Conservation (phyloP, 75 land plant species). For the Picea glauca region DNA sequence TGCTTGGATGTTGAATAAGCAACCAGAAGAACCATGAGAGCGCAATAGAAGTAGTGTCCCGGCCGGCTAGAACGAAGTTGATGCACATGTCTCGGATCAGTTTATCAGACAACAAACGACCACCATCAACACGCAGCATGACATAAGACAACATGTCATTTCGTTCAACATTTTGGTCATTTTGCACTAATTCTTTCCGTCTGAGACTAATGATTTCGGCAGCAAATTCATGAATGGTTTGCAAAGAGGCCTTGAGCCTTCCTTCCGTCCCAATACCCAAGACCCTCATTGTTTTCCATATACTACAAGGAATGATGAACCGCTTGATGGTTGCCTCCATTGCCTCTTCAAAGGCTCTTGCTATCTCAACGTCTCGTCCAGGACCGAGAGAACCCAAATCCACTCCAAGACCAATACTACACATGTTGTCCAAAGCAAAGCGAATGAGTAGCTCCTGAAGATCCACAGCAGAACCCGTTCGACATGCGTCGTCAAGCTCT, state of each 20-base stretch:
- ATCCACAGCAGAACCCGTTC: slow-evolving; percentile 11
- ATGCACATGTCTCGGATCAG: slow-evolving; percentile 35
- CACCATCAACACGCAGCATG: slow-evolving; percentile 13
- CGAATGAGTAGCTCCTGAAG: slow-evolving; percentile 39
- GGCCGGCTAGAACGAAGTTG: slow-evolving; percentile 67
- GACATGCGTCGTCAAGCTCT: neutral
- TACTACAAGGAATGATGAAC: slow-evolving; percentile 15
- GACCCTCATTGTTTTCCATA: slow-evolving; percentile 18
- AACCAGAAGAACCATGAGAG: slow-evolving; percentile 77
- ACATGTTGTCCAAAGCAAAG: slow-evolving; percentile 29
- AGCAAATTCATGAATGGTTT: slow-evolving; percentile 4
- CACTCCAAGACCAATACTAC: slow-evolving; percentile 22
- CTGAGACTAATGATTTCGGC: slow-evolving; percentile 13
- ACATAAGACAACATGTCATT: slow-evolving; percentile 18
- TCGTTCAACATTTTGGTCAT: neutral
- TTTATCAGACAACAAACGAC: slow-evolving; percentile 10
- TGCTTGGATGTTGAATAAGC: slow-evolving; percentile 34
- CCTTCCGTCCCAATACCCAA: slow-evolving; percentile 14
- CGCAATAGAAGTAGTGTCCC: slow-evolving; percentile 64
- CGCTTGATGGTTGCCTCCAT: slow-evolving; percentile 7
- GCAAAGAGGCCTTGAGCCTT: slow-evolving; percentile 1
- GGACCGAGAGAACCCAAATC: slow-evolving; percentile 15
- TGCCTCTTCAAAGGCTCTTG: slow-evolving; percentile 20
- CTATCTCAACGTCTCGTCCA: neutral
- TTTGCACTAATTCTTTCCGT: slow-evolving; percentile 9